These are phyloP conservation scores for Daldinia vernicosa DNA, from an alignment of 495 filamentous ascomycete species.

Conservation along the genomic window DNA sequence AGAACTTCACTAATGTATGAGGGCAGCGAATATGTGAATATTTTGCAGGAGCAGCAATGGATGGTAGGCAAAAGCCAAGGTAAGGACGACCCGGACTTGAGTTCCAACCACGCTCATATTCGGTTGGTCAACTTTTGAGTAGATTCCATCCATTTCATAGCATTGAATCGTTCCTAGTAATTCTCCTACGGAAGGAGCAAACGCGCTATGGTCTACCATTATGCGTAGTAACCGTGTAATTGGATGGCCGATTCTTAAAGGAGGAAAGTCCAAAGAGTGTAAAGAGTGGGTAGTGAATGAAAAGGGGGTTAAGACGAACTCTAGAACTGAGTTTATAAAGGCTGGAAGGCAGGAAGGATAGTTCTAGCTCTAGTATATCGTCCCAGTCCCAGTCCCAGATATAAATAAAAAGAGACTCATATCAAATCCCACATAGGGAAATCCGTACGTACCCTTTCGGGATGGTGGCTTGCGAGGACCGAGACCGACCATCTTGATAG, in stretches of 20 bases:
- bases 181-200: neutral
- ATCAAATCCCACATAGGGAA: slow-evolving; percentile 21
- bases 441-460: slow-evolving; percentile 71
- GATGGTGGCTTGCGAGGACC: slow-evolving; percentile 76
- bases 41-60: neutral
- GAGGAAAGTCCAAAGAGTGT: slow-evolving; percentile 1
- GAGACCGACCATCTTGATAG: slow-evolving; percentile 74
- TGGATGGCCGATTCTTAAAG: neutral
- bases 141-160: neutral
- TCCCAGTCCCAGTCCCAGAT: neutral
- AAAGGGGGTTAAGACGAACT: neutral
- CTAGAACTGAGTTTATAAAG: neutral
- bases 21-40: neutral
- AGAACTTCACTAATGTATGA: neutral
- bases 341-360: neutral
- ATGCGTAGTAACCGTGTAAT: neutral
- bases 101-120: neutral
- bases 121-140: neutral
- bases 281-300: neutral
- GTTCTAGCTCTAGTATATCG: neutral
- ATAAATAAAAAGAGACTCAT: neutral
- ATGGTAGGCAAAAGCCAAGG: neutral
- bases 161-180: neutral
- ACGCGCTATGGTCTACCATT: neutral
- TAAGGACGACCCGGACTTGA: neutral